Conservation (phyloP, 1,139 yeast species). For the Debaryomyces subglobosus region DNA sequence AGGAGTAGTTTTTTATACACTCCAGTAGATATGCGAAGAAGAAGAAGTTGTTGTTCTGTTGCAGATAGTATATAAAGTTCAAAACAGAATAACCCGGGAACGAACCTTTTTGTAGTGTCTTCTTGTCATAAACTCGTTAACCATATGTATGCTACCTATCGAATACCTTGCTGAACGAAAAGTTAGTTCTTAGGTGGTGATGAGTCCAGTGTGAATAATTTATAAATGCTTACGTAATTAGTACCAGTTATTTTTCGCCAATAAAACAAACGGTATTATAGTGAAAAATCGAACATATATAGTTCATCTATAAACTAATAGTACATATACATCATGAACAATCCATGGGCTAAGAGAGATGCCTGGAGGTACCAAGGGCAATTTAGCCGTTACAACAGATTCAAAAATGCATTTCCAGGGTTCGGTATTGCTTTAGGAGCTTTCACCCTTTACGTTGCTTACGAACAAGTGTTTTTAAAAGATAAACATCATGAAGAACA, state of each 20-base stretch:
- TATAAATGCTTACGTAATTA: not conserved
- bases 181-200: not conserved
- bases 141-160: not conserved
- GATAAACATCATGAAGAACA: slow-evolving; percentile 30
- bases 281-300: not conserved
- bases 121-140: not conserved
- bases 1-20: not conserved
- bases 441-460: slow-evolving; percentile 64
- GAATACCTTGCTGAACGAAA: not conserved
- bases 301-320: not conserved
- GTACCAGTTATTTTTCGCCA: slow-evolving; percentile 3
- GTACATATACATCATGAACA: slow-evolving; percentile 25
- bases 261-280: slow-evolving; percentile 4
- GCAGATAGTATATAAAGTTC: too few species aligned
- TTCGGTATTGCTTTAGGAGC: slow-evolving; percentile 81
- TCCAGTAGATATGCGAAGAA: not conserved
- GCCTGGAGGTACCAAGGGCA: slow-evolving; percentile 92
- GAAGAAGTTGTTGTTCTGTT: not conserved
- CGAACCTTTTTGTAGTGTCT: not conserved
- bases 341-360: slow-evolving; percentile 69
- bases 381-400: slow-evolving; percentile 71
- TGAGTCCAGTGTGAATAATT: not conserved
- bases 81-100: too few species aligned
- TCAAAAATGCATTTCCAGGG: slow-evolving; percentile 80
- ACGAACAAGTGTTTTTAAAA: slow-evolving; percentile 56